Evolutionary conservation across 2,329 filamentous ascomycete genomes (phyloP).

Genomic region (Nigrospora oryzae): DNA sequence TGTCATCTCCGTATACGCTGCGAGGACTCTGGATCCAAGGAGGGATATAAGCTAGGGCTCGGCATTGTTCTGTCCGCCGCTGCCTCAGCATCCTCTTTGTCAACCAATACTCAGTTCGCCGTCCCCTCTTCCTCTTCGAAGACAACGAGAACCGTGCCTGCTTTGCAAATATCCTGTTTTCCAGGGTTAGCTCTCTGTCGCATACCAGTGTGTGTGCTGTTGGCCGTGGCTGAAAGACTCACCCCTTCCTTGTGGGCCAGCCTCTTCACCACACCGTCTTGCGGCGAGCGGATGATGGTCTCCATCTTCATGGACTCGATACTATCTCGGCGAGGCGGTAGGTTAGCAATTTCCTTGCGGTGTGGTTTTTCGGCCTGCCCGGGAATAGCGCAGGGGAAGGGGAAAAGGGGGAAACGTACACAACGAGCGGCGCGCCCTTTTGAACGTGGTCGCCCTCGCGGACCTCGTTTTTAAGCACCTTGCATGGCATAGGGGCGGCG

Average conservation of each 20-base stretch:
- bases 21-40: too few species aligned
- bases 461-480: conserved; percentile 85
- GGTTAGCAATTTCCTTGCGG: conserved; percentile 6
- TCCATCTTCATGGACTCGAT: conserved; percentile 92
- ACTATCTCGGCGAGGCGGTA: conserved; percentile 21
- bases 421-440: conserved; percentile 80
- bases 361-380: too few species aligned
- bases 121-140: conserved; percentile 51
- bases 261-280: conserved; percentile 62
- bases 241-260: conserved; percentile 69
- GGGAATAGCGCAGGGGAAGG: too few species aligned
- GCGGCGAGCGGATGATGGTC: conserved; percentile 71
- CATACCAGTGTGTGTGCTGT: background rate
- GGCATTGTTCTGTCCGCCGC: too few species aligned
- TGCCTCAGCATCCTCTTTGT: background rate
- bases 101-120: too few species aligned
- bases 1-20: too few species aligned
- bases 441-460: conserved; percentile 71
- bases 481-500: conserved; percentile 93
- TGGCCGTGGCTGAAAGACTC: conserved; percentile 22
- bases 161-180: conserved; percentile 65
- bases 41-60: too few species aligned
- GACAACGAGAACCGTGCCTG: conserved; percentile 64
- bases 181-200: background rate
- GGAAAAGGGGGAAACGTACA: conserved; percentile 40